Percentiles rank a stretch among this genome's conserved stretches.
phyloP scores from a whole-genome alignment of 306 rosid species.

The Arachis stenosperma region DNA sequence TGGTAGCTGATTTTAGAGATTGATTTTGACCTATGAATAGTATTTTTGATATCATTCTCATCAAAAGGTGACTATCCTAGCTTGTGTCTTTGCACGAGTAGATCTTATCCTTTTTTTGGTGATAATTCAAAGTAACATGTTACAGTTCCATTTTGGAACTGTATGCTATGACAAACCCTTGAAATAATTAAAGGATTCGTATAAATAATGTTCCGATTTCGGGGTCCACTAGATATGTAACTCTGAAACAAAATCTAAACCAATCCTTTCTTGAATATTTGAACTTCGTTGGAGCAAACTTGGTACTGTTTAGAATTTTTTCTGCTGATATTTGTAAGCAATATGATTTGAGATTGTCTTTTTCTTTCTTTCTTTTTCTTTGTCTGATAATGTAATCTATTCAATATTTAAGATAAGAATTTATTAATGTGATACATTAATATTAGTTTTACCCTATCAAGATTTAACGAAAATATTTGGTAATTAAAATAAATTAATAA shows the following conservation, averaged over 20 bases:
- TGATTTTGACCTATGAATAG: no score
- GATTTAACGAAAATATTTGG: no score
- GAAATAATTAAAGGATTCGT: slow-evolving; percentile 34
- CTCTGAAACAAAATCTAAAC: slow-evolving; percentile 44
- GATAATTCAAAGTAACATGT: slow-evolving; percentile 9
- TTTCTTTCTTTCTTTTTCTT: no score
- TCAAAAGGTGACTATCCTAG: slow-evolving; percentile 15
- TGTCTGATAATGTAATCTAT: background rate
- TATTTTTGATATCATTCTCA: background rate
- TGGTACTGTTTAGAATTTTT: no score
- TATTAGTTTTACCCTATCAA: no score
- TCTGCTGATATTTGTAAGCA: background rate
- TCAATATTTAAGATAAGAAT: no score
- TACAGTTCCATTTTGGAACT: slow-evolving; percentile 17
- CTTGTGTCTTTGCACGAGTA: slow-evolving; percentile 2
- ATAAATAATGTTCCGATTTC: slow-evolving; percentile 40
- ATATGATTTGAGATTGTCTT: background rate
- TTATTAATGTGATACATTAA: no score
- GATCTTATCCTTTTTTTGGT: slow-evolving; percentile 36
- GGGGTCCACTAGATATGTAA: slow-evolving; percentile 54
- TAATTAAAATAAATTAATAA: no score
- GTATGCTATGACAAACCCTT: slow-evolving; percentile 28
- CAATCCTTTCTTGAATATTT: slow-evolving; percentile 18
- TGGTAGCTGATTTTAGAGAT: background rate
- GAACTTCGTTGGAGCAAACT: background rate